A percentile compares a stretch with the other conserved stretches of the same genome.
Conservation (phyloP, 2,329 filamentous ascomycete species). For the Cercospora brassicicola region DNA sequence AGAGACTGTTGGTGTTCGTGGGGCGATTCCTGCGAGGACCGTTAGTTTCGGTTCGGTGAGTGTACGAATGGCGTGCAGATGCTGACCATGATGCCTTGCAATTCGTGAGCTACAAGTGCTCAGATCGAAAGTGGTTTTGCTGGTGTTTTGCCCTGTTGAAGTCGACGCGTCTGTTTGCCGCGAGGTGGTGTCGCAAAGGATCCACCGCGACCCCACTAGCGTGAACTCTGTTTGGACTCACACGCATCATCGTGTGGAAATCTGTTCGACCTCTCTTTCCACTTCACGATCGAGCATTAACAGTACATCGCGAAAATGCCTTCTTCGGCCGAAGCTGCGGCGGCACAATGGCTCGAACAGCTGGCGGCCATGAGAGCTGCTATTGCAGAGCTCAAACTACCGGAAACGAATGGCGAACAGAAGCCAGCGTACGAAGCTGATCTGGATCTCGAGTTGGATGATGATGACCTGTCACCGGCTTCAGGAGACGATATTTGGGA, state of each 20-base stretch:
- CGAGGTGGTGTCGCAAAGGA: not conserved
- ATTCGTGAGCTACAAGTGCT: not conserved
- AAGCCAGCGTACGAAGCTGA: slow-evolving; percentile 31
- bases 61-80: no score
- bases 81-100: not conserved
- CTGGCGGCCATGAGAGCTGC: slow-evolving; percentile 83
- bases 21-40: slow-evolving; percentile 70
- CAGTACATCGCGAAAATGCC: slow-evolving; percentile 17
- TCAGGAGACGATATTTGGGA: slow-evolving; percentile 88
- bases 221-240: slow-evolving; percentile 5
- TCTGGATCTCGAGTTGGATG: slow-evolving; percentile 60
- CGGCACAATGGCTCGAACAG: slow-evolving; percentile 71
- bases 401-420: slow-evolving; percentile 48
- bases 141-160: not conserved
- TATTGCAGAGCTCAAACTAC: slow-evolving; percentile 68
- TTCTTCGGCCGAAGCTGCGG: slow-evolving; percentile 23
- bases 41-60: not conserved
- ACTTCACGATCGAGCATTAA: not conserved
- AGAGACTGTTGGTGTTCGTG: slow-evolving; percentile 97
- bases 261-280: not conserved
- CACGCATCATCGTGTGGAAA: slow-evolving; percentile 11
- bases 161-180: not conserved
- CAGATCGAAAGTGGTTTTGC: not conserved
- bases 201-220: not conserved
- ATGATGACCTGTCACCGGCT: slow-evolving; percentile 62